Conservation (phyloP, 371 early-diverging fungal genomes). For the Rhizopus sp. region DNA sequence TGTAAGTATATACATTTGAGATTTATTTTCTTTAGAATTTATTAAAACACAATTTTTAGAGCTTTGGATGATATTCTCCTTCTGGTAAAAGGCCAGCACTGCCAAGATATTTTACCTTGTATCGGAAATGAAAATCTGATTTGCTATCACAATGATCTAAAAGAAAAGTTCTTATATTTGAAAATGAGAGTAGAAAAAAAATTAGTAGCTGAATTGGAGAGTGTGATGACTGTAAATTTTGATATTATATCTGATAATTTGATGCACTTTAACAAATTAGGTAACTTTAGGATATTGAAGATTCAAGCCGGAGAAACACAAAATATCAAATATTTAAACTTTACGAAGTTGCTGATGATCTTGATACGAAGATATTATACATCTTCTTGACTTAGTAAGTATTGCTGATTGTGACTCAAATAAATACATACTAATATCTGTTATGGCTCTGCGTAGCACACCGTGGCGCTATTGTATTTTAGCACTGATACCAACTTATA, state of each 20-base stretch:
- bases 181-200: constrained; percentile 5
- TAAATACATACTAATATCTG: constrained; percentile 18
- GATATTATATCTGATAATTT: constrained; percentile 9
- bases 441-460: constrained; percentile 15
- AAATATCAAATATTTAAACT: constrained; percentile 10
- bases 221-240: constrained; percentile 7
- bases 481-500: too few species aligned
- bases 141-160: constrained; percentile 8
- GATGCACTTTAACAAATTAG: constrained; percentile 11
- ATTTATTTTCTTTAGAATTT: too few species aligned
- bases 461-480: too few species aligned
- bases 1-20: too few species aligned
- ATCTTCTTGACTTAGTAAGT: constrained; percentile 16
- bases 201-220: background rate
- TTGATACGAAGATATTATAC: constrained; percentile 14
- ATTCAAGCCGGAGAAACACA: constrained; percentile 9
- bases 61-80: too few species aligned
- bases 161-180: constrained; percentile 5
- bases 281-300: constrained; percentile 12
- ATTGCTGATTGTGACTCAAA: constrained; percentile 19
- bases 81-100: too few species aligned
- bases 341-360: constrained; percentile 13
- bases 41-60: too few species aligned
- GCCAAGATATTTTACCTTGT: too few species aligned
- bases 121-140: constrained; percentile 2